Conservation (phyloP, 495 filamentous ascomycete genomes). For the Cercophora sp. region DNA sequence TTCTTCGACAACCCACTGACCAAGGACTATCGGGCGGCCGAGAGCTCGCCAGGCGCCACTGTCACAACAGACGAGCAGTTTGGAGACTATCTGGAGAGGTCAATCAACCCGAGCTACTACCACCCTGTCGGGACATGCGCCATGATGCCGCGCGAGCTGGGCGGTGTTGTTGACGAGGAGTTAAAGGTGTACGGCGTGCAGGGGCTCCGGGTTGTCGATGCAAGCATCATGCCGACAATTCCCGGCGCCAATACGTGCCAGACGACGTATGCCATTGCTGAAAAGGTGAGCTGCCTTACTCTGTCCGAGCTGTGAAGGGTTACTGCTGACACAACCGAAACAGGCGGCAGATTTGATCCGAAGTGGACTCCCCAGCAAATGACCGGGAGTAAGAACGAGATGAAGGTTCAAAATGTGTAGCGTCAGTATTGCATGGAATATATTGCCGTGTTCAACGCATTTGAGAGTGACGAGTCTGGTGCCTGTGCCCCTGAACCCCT, state of each 20-base stretch:
- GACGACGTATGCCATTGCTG: slow-evolving; percentile 41
- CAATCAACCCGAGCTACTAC: slow-evolving; percentile 36
- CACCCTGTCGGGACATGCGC: slow-evolving; percentile 40
- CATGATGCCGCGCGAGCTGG: slow-evolving; percentile 50
- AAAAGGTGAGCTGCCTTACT: no score
- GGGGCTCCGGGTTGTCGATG: slow-evolving; percentile 41
- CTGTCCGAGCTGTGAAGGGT: no score
- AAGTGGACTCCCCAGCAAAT: no score
- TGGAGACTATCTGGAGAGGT: slow-evolving; percentile 25
- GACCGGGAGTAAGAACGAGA: no score
- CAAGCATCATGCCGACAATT: slow-evolving; percentile 37
- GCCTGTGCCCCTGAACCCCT: no score
- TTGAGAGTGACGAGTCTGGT: no score
- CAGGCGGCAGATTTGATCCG: no score
- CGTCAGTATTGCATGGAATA: no score
- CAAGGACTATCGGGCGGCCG: slow-evolving; percentile 19
- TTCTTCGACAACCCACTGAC: slow-evolving; percentile 34
- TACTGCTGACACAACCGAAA: no score
- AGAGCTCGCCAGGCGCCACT: slow-evolving; percentile 29
- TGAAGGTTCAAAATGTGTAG: no score
- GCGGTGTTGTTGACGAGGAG: slow-evolving; percentile 47
- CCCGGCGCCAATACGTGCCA: slow-evolving; percentile 40
- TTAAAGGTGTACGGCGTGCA: slow-evolving; percentile 40
- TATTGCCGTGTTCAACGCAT: no score
- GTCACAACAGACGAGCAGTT: slow-evolving; percentile 31